Evolutionary conservation across 495 filamentous ascomycete species (phyloP), one percentile per base, ranked within the genome.

Genomic region (Parachaetomium inaequale): DNA sequence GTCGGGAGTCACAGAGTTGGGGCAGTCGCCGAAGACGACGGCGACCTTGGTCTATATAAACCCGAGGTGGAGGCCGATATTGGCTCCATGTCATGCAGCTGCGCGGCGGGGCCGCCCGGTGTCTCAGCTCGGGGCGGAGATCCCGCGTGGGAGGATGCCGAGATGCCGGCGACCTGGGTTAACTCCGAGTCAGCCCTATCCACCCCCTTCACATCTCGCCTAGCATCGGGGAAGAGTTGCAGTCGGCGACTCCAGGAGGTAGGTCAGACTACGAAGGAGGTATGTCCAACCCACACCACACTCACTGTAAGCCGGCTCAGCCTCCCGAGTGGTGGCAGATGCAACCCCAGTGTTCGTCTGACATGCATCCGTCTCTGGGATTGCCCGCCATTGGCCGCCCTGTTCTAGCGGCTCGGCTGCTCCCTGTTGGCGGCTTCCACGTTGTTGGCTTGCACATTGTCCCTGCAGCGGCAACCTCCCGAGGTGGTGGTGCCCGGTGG

Each of bases 341-440:
- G 46, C 25, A 49, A 49, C 23, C 23, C 45, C 3, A 6, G 2
- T 17, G 7, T 4, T 29, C 46, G 46, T 49, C 46, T 49, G 46
- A 49, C 46, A 28, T 14, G 46, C 23, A 17, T 15, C 6, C 3
- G 46, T 28, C 23, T 11, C 46, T 12, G 23, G 46, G 23, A 10
- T 49, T 49, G 46, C 46, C 46, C 46, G 46, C 46, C 12, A 49
- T 49, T 49, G 46, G 46, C 14, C 25, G 25, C 46, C 23, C 46
- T 4, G 23, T 49, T 26, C 46, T 23, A 49, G 25, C 46, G 8
- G 17, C 46, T 29, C 25, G 23, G 42, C 42, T 45, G n/a, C 42
- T 45, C 8, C 42, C 42, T 23, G 42, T 19, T 7, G 46, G 46
- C 46, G 12, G 25, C 46, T 49, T 49, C 46, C 25, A 26, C 46